Evolutionary conservation across 495 filamentous ascomycete species (phyloP), one percentile per base, ranked within the genome.

Genomic region (Xylaria bambusicola): DNA sequence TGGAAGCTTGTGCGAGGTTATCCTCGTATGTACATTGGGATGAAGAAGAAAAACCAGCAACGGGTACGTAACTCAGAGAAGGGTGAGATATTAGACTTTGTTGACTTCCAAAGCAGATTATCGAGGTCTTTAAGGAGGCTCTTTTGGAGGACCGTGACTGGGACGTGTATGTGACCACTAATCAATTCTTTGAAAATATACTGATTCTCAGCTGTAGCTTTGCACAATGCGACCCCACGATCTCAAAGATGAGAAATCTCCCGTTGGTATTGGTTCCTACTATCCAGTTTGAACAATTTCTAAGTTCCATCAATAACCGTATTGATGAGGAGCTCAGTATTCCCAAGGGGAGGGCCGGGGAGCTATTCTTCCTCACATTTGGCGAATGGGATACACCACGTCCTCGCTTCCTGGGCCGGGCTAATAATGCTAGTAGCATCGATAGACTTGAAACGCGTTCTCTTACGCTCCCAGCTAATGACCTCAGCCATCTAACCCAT

Each of bases 141-240:
- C 79, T 88, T 61, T 84, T 85, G 62, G 62, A 80, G 2, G 45
- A 63, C 0, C 77, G 83, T 2, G 58, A 71, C 36, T 96, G 90
- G 91, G 86, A 91, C 58, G 61, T 94, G 90, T 95, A 76, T 82
- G 87, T 83, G 42, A n/a, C n/a, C 6, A 35, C 17, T 15, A 26
- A 29, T 50, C 18, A 27, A 18, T 46, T 33, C 31, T 3, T 6
- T 33, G 12, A 45, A 13, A 9, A 42, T n/a, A 51, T 15, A 10
- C 58, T 63, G 51, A 56, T 44, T 2, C 17, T 3, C 18, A 10
- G 46, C 44, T 59, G 18, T 24, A 93, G 90, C 40, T 92, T 88
- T 73, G 91, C 88, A 64, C 70, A 92, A 44, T 75, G 83, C 58
- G 75, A 84, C 21, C 83, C 84, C 13, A 63, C 72, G 6, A 52